A percentile compares a stretch with the other conserved stretches of the same genome.
phyloP scores from a whole-genome alignment of 2,329 filamentous ascomycete genomes.

The Cucurbitaria berberidis region DNA sequence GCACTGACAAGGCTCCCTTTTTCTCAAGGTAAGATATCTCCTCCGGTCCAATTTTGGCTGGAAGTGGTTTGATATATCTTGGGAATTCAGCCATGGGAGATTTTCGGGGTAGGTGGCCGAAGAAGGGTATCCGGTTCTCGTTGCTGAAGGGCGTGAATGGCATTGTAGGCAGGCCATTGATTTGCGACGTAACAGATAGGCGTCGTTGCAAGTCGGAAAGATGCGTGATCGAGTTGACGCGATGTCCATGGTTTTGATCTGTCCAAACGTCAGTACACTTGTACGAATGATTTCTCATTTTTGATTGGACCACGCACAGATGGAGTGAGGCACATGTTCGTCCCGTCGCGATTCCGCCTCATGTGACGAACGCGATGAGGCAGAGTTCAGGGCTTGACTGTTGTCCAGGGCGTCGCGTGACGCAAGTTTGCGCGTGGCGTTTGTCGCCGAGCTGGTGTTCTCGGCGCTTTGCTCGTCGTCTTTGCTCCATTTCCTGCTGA shows the following conservation, averaged over 20 bases:
- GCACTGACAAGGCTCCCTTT: constrained; percentile 84
- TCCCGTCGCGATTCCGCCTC: constrained; percentile 56
- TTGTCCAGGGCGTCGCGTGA: constrained; percentile 48
- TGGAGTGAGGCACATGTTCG: constrained; percentile 67
- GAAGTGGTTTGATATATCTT: constrained; percentile 79
- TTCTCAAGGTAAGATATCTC: constrained; percentile 82
- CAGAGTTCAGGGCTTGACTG: constrained; percentile 37
- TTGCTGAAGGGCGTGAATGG: constrained; percentile 46
- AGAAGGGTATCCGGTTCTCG: constrained; percentile 42
- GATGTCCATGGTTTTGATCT: constrained; percentile 58
- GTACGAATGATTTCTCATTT: neutral
- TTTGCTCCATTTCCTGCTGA: constrained; percentile 51
- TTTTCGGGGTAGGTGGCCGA: constrained; percentile 58
- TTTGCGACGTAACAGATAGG: constrained; percentile 50
- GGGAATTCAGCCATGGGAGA: constrained; percentile 57
- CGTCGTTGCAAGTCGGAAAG: constrained; percentile 54
- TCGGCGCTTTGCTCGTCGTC: constrained; percentile 47
- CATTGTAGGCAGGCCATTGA: constrained; percentile 41
- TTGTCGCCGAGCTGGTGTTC: constrained; percentile 23
- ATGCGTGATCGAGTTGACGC: constrained; percentile 44
- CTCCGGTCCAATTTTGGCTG: constrained; percentile 75
- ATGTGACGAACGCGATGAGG: constrained; percentile 49
- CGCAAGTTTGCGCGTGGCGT: constrained; percentile 46
- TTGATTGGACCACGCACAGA: constrained; percentile 59
- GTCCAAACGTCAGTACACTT: constrained; percentile 30